Conservation (phyloP, 1,284 basidiomycete genomes). For the Cutaneotrichosporon sp. region DNA sequence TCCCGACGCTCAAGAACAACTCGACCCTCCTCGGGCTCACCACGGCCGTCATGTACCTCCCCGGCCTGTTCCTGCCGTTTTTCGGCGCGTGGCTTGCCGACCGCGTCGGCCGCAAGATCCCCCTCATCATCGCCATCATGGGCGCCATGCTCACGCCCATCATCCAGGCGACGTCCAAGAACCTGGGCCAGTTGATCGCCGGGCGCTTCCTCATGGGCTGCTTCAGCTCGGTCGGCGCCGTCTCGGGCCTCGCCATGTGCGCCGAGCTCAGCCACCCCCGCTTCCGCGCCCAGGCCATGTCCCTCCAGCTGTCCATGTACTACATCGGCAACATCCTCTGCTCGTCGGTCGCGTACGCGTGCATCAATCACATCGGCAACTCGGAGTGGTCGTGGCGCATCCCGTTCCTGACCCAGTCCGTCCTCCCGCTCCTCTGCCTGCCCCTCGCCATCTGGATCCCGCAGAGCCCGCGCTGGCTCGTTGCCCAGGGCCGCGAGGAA, state of each 20-base stretch:
- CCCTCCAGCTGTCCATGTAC: constrained; percentile 16
- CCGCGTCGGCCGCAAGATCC: constrained; percentile 17
- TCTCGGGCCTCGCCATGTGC: constrained; percentile 15
- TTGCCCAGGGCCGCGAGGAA: constrained; percentile 54
- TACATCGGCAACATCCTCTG: constrained; percentile 18
- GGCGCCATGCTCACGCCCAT: constrained; percentile 15
- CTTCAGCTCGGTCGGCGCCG: constrained; percentile 10
- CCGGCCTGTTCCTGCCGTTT: constrained; percentile 8
- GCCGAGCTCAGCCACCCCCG: constrained; percentile 15
- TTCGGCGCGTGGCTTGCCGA: constrained; percentile 13
- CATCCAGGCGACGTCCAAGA: constrained; percentile 12
- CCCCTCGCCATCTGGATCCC: constrained; percentile 62
- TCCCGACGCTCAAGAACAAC: constrained; percentile 9
- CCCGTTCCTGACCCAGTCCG: constrained; percentile 58
- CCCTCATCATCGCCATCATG: constrained; percentile 14
- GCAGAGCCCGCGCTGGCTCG: constrained; percentile 68
- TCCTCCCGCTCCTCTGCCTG: constrained; percentile 65
- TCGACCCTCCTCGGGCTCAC: constrained; percentile 11
- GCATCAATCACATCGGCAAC: constrained; percentile 6
- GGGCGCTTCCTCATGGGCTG: constrained; percentile 18
- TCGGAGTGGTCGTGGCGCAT: constrained; percentile 13
- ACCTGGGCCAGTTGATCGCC: constrained; percentile 10
- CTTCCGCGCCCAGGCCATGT: constrained; percentile 18
- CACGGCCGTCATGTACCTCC: constrained; percentile 15
- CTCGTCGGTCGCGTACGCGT: constrained; percentile 6